Evolutionary conservation across 1,284 basidiomycete species (phyloP).

Genomic region (Gomphus sp.): DNA sequence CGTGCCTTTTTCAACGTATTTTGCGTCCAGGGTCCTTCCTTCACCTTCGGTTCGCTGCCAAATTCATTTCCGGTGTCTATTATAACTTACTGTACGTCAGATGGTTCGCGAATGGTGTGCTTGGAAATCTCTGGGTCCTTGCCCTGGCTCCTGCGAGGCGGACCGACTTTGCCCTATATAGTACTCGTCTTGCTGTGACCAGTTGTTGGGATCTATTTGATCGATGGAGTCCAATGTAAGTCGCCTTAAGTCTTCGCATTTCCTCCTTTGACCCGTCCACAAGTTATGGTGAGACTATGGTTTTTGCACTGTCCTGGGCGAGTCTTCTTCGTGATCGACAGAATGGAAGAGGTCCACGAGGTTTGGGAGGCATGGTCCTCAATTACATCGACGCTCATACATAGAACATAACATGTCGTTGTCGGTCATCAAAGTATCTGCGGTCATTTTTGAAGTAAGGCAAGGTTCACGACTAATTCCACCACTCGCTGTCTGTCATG

Average conservation of each 20-base stretch:
- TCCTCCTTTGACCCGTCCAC: neutral
- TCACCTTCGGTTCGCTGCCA: conserved; percentile 3
- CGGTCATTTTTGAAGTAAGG: neutral
- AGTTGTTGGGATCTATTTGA: conserved; percentile 10
- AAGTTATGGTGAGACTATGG: conserved; percentile 10
- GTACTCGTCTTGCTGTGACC: conserved; percentile 11
- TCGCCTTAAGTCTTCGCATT: conserved; percentile 3
- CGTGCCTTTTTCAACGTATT: conserved; percentile 12
- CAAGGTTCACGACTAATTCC: neutral
- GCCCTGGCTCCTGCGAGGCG: conserved; percentile 9
- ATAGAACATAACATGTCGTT: neutral
- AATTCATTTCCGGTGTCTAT: neutral
- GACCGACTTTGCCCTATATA: conserved; percentile 12
- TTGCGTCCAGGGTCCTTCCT: conserved; percentile 1
- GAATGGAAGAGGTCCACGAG: neutral
- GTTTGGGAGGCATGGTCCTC: neutral
- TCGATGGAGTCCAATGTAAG: neutral
- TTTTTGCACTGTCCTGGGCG: conserved; percentile 12
- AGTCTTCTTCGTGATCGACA: neutral
- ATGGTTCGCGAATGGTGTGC: conserved; percentile 12
- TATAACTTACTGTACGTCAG: neutral
- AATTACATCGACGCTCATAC: conserved; percentile 2
- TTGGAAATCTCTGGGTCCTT: conserved; percentile 13
- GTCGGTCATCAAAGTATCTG: neutral
- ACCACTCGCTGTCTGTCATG: neutral